These are phyloP conservation scores for Pseudogymnoascus sp. DNA, from an alignment of 2,329 filamentous ascomycete genomes.

Conservation along the genomic window DNA sequence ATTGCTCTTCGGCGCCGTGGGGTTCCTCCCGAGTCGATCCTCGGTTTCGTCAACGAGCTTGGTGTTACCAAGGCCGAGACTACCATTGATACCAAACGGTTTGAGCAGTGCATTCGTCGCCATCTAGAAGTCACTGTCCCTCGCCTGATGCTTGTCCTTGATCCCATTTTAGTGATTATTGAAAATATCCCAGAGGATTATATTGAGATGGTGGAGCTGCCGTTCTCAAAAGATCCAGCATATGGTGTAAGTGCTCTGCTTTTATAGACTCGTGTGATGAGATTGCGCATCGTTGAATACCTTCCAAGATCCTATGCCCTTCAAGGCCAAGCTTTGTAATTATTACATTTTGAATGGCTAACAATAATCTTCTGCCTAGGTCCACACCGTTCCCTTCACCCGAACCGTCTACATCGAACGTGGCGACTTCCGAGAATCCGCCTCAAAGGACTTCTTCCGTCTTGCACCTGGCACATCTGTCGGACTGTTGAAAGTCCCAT, in stretches of 20 bases:
- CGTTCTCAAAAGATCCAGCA: not conserved
- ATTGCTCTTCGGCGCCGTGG: constrained; percentile 77
- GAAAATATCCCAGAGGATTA: constrained; percentile 28
- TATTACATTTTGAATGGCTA: constrained; percentile 48
- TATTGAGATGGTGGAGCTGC: constrained; percentile 59
- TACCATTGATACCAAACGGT: constrained; percentile 72
- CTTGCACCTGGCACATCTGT: constrained; percentile 69
- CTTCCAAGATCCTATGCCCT: not conserved
- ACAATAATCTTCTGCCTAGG: constrained; percentile 32
- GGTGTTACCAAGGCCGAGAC: constrained; percentile 79
- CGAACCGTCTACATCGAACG: constrained; percentile 80
- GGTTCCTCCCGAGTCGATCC: constrained; percentile 78
- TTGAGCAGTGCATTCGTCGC: constrained; percentile 76
- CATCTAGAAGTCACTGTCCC: constrained; percentile 87
- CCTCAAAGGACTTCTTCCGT: constrained; percentile 69
- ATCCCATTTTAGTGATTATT: constrained; percentile 76
- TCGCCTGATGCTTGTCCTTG: constrained; percentile 80
- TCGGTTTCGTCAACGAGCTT: constrained; percentile 84
- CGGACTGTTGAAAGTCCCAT: constrained; percentile 63
- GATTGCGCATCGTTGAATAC: not conserved
- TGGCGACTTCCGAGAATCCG: constrained; percentile 67
- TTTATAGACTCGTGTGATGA: not conserved
- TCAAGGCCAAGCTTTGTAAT: constrained; percentile 63
- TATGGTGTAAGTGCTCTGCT: not conserved
- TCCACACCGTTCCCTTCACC: constrained; percentile 57